Base-by-base conservation (phyloP, 208 protist species). In the Tritrichomonas musculus region DNA sequence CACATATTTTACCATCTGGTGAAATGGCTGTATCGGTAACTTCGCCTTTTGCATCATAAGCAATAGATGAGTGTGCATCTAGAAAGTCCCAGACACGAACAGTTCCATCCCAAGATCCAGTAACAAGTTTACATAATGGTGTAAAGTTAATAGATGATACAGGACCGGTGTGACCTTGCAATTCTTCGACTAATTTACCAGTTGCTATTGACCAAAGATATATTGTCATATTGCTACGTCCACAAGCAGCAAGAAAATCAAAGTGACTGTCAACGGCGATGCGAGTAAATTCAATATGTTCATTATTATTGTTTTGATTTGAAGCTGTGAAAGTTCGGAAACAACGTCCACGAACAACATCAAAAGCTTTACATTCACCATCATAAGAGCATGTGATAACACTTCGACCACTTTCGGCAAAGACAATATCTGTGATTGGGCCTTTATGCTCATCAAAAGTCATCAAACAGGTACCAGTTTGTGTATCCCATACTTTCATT, bases 401-500 rank as follows among this genome's bases (percentile, higher is more conserved):
- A 50, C 64, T 92, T 44, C 55, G 2, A 36, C 65, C 65, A 36
- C 36, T 77, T 49, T 75, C 66, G 60, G 47, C 77, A 57, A 94
- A 94, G 17, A n/a, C 66, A 53, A 95, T 44, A 65, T 72, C 94
- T 20, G 66, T 95, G 72, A 95, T 93, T 36, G 94, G 93, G n/a
- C 39, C 94, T 20, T 60, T 84, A 49, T 95, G 94, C 8, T 95
- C 94, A 33, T 92, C 50, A 49, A 95, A 95, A 27, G 94, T 95
- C 39, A 93, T 94, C 5, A 95, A 94, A 73, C 94, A 95, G 44
- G 94, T 95, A 30, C 94, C 94, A 33, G 69, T 95, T 41, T 66
- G 92, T 36, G 65, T 80, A 92, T 95, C 94, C 94, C 94, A 95
- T 50, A 95, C 14, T 82, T 95, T 95, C 11, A 95, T 84, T 53